Conservation (phyloP, 768 basidiomycete species). For the Termitomyces sp. region DNA sequence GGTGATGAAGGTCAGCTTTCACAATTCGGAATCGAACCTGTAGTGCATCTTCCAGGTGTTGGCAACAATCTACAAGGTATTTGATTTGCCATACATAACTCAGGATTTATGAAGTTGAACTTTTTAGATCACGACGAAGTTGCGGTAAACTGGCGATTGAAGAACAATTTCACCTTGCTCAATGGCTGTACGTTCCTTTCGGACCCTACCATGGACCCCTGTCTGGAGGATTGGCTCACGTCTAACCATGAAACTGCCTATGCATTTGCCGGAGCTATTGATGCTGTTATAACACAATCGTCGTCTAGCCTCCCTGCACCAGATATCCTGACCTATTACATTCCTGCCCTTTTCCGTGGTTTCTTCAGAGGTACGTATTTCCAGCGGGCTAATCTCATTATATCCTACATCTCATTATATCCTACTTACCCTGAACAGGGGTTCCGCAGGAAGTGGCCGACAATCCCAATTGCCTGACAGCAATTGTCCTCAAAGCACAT, state of each 20-base stretch:
- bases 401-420: background rate
- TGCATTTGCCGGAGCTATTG: slow-evolving; percentile 19
- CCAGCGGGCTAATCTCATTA: background rate
- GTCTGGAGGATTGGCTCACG: slow-evolving; percentile 20
- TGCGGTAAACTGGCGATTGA: slow-evolving; percentile 22
- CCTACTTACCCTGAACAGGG: slow-evolving; percentile 1
- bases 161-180: slow-evolving; percentile 21
- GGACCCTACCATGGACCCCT: slow-evolving; percentile 21
- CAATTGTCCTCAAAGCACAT: slow-evolving; percentile 21
- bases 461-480: slow-evolving; percentile 19
- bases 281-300: slow-evolving; percentile 18
- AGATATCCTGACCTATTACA: slow-evolving; percentile 22
- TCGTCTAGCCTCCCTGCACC: slow-evolving; percentile 15
- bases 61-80: slow-evolving; percentile 30
- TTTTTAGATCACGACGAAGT: slow-evolving; percentile 26
- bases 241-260: slow-evolving; percentile 19
- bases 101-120: background rate
- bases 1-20: slow-evolving; percentile 21
- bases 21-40: slow-evolving; percentile 18
- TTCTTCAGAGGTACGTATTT: background rate
- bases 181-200: slow-evolving; percentile 21
- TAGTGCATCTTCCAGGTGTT: slow-evolving; percentile 27
- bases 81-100: background rate
- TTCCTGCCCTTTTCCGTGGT: slow-evolving; percentile 20
- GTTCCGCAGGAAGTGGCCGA: slow-evolving; percentile 18